Conservation (phyloP, 805 yeast genomes). For the Candida suzukii region DNA sequence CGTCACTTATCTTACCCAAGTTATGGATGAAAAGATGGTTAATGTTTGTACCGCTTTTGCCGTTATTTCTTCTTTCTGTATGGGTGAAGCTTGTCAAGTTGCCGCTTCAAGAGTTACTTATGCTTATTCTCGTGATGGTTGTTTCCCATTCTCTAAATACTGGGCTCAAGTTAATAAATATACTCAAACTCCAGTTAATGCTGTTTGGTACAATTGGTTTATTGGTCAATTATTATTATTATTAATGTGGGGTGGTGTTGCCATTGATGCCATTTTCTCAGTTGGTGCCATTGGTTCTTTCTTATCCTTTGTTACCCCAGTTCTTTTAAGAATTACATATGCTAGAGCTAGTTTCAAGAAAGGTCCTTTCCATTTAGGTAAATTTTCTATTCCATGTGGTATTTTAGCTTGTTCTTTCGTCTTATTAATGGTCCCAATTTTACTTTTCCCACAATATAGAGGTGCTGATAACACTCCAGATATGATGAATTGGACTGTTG, state of each 20-base stretch:
- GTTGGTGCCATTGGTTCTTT: constrained; percentile 68
- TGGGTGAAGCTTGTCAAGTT: constrained; percentile 55
- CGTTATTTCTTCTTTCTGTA: constrained; percentile 35
- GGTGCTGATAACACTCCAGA: constrained; percentile 29
- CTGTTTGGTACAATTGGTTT: constrained; percentile 51
- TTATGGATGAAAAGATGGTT: constrained; percentile 34
- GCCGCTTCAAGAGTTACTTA: constrained; percentile 62
- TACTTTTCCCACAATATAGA: constrained; percentile 48
- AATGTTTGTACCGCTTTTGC: constrained; percentile 37
- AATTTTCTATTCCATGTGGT: constrained; percentile 41
- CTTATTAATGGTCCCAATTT: constrained; percentile 48
- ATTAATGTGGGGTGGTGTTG: constrained; percentile 55
- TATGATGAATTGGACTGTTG: constrained; percentile 57
- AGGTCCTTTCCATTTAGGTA: constrained; percentile 66
- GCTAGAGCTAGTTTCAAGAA: constrained; percentile 45
- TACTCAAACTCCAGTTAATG: constrained; percentile 59
- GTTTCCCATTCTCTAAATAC: constrained; percentile 49
- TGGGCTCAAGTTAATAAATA: constrained; percentile 42
- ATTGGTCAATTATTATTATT: constrained; percentile 49
- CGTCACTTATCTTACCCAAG: constrained; percentile 45
- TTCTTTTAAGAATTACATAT: constrained; percentile 49
- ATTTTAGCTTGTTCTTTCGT: constrained; percentile 42
- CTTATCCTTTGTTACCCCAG: constrained; percentile 61
- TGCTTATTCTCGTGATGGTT: constrained; percentile 63
- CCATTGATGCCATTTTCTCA: constrained; percentile 65